These are phyloP conservation scores for Prunus yedoensis DNA, from an alignment of 331 rosid species.

Conservation along the genomic window DNA sequence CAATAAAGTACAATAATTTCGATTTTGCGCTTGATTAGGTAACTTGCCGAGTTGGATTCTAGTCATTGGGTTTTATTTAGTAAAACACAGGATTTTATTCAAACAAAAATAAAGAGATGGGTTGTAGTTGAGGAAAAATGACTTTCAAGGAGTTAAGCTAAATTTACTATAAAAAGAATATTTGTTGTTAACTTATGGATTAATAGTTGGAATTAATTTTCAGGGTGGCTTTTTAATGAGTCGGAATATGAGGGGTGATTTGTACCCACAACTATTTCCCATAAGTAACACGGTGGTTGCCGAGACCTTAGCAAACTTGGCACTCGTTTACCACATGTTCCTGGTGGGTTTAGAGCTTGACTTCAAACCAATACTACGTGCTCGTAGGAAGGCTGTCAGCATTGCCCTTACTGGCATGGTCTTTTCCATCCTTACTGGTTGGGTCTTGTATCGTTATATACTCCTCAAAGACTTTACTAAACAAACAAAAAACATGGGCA, in stretches of 20 bases:
- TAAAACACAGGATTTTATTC: too few relatives aligned
- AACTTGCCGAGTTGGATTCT: too few relatives aligned
- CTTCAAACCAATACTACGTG: conserved; percentile 30
- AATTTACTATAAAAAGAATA: too few relatives aligned
- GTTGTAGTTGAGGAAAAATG: too few relatives aligned
- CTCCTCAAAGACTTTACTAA: neutral
- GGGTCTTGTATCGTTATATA: conserved; percentile 25
- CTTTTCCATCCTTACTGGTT: conserved; percentile 38
- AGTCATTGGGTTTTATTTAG: too few relatives aligned
- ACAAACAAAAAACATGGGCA: neutral
- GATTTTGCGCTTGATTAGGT: accelerated
- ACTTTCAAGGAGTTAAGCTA: too few relatives aligned
- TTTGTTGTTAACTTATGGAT: too few relatives aligned
- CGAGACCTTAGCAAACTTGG: conserved; percentile 43
- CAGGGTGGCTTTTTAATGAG: conserved; percentile 50
- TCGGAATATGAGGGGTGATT: conserved; percentile 12
- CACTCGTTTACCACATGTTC: conserved; percentile 51
- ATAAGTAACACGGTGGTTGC: conserved; percentile 1
- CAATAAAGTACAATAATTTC: too few relatives aligned
- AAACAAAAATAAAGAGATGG: too few relatives aligned
- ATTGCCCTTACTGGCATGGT: conserved; percentile 26
- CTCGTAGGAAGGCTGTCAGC: conserved; percentile 37
- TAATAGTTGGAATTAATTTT: neutral
- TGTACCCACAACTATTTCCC: conserved; percentile 26
- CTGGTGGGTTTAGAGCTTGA: conserved; percentile 59